Conservation (phyloP, 495 filamentous ascomycete genomes). For the Tuber aestivum region DNA sequence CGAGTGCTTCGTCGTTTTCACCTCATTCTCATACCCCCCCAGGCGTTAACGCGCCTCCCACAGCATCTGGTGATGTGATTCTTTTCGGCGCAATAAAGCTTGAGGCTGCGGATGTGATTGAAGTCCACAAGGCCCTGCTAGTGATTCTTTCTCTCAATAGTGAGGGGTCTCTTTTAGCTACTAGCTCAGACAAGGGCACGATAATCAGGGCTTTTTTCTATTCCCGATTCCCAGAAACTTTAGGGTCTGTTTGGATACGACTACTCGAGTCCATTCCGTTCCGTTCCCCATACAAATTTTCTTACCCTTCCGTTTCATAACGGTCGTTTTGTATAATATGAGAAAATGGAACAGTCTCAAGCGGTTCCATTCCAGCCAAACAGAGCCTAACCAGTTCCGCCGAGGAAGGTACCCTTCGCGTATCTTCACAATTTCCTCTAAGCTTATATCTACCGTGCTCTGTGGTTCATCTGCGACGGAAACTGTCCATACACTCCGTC, state of each 20-base stretch:
- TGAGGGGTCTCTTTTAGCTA: slow-evolving; percentile 85
- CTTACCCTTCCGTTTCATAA: no score
- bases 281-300: no score
- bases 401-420: slow-evolving; percentile 87
- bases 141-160: slow-evolving; percentile 83
- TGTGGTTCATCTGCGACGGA: slow-evolving; percentile 94
- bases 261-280: no score
- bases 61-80: slow-evolving; percentile 82
- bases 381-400: slow-evolving; percentile 91
- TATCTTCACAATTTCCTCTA: slow-evolving; percentile 99
- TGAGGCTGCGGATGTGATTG: slow-evolving; percentile 85
- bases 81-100: slow-evolving; percentile 81
- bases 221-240: slow-evolving; percentile 82
- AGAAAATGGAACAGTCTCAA: no score
- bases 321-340: no score
- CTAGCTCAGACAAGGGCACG: slow-evolving; percentile 93
- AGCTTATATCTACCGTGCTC: slow-evolving; percentile 85
- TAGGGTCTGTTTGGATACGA: no score
- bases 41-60: slow-evolving; percentile 62
- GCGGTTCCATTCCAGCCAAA: no score
- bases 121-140: slow-evolving; percentile 86
- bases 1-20: slow-evolving; percentile 53
- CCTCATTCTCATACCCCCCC: slow-evolving; percentile 82
- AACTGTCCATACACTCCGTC: slow-evolving; percentile 93
- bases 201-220: slow-evolving; percentile 91